These are phyloP conservation scores for Paecilomyces formosus DNA, from an alignment of 2,329 filamentous ascomycete species.

Conservation along the genomic window DNA sequence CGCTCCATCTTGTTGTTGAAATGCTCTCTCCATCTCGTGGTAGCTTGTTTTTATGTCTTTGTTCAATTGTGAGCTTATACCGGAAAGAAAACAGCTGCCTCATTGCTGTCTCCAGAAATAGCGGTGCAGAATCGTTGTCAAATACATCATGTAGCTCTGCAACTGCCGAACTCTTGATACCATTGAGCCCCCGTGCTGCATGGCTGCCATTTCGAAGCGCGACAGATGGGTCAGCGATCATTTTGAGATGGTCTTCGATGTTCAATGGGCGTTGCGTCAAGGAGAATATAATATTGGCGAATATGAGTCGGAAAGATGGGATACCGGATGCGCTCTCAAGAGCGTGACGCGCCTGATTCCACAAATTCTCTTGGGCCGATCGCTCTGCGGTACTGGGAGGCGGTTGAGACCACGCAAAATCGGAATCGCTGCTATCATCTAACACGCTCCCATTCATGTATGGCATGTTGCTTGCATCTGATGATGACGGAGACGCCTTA, in stretches of 20 bases:
- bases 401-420: neutral
- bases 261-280: conserved; percentile 35
- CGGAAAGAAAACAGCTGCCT: conserved; percentile 30
- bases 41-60: conserved; percentile 3
- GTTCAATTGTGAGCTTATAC: conserved; percentile 13
- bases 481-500: neutral
- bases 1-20: neutral
- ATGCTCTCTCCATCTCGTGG: neutral
- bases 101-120: conserved; percentile 33
- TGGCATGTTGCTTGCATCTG: neutral
- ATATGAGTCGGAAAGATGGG: conserved; percentile 39
- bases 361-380: conserved; percentile 30
- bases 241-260: neutral
- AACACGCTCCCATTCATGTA: conserved; percentile 6
- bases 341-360: conserved; percentile 36
- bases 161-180: neutral
- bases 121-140: conserved; percentile 21
- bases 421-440: conserved; percentile 3
- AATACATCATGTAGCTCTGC: conserved; percentile 11
- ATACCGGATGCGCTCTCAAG: conserved; percentile 31
- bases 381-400: conserved; percentile 24
- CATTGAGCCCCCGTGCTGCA: neutral
- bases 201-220: neutral
- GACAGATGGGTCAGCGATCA: neutral
- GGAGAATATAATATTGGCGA: conserved; percentile 40